These are phyloP conservation scores for Scalesia atractyloides DNA, from an alignment of 129 eudicot species.

Conservation along the genomic window DNA sequence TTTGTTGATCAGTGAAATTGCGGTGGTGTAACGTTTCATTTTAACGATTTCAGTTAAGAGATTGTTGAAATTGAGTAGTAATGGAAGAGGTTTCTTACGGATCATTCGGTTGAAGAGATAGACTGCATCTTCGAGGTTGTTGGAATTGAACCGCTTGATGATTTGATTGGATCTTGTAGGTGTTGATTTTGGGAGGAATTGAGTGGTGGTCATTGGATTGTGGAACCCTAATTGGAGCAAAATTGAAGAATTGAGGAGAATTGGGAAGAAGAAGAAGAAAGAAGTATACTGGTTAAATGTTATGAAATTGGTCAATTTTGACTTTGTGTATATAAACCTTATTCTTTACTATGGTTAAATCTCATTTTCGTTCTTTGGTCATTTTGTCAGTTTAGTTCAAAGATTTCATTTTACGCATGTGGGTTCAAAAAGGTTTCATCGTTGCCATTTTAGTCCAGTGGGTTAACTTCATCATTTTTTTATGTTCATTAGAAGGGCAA, in stretches of 20 bases:
- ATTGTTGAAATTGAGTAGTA: conserved; percentile 25
- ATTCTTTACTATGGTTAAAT: no score
- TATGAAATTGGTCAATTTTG: no score
- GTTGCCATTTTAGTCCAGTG: no score
- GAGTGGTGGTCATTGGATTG: conserved; percentile 20
- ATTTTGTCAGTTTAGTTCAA: no score
- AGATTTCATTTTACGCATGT: no score
- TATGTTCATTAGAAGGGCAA: no score
- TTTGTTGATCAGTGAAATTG: conserved; percentile 35
- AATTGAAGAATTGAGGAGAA: conserved; percentile 11
- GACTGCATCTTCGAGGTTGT: conserved; percentile 39
- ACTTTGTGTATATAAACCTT: no score
- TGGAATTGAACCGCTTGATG: neutral
- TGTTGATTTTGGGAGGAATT: neutral
- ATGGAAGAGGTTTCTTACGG: conserved; percentile 35
- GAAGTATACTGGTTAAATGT: no score
- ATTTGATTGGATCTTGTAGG: conserved; percentile 6
- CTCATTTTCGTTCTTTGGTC: no score
- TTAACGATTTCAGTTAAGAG: conserved; percentile 35
- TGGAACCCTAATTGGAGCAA: conserved; percentile 17
- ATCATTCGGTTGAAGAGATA: conserved; percentile 33
- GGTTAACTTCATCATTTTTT: no score
- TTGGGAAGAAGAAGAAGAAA: conserved; percentile 1
- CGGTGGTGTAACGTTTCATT: conserved; percentile 36
- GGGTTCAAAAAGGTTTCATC: no score